Percentiles rank a stretch among this genome's conserved stretches.
Conservation (phyloP, 2,329 filamentous ascomycete genomes). For the Pyrenochaeta sp. region DNA sequence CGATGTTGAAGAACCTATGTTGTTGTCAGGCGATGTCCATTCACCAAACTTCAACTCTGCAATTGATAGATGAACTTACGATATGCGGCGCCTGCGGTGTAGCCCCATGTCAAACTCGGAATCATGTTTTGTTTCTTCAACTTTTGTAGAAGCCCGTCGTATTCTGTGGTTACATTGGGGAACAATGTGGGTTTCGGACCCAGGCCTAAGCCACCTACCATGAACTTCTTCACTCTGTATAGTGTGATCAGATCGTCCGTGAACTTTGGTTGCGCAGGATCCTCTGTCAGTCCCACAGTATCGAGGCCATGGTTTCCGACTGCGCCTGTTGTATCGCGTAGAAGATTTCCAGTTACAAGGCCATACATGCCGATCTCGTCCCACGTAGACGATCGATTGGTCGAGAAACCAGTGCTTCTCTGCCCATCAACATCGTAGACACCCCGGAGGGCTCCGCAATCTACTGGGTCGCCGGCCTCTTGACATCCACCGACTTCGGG, state of each 20-base stretch:
- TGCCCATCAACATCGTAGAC: constrained; percentile 9
- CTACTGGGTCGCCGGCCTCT: background rate
- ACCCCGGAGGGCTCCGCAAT: constrained; percentile 12
- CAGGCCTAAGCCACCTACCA: constrained; percentile 51
- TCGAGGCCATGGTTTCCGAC: constrained; percentile 15
- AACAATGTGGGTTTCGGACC: constrained; percentile 56
- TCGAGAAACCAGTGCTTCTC: constrained; percentile 7
- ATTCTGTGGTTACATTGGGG: no score
- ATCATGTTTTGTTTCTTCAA: constrained; percentile 49
- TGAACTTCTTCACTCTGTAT: no score
- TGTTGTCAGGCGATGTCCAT: no score
- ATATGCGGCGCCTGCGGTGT: constrained; percentile 27
- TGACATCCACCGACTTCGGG: background rate
- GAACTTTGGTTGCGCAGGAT: no score
- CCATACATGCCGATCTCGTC: constrained; percentile 14
- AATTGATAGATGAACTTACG: no score
- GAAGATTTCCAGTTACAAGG: constrained; percentile 2
- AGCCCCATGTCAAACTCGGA: constrained; percentile 59
- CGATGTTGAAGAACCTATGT: background rate
- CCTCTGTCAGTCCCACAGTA: constrained; percentile 6
- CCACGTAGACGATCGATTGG: constrained; percentile 11
- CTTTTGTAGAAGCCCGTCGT: no score
- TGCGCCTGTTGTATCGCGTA: constrained; percentile 9
- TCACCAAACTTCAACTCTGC: no score
- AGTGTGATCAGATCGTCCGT: no score